Conservation (phyloP, 768 basidiomycete genomes). For the Leccinum subgranulosum region DNA sequence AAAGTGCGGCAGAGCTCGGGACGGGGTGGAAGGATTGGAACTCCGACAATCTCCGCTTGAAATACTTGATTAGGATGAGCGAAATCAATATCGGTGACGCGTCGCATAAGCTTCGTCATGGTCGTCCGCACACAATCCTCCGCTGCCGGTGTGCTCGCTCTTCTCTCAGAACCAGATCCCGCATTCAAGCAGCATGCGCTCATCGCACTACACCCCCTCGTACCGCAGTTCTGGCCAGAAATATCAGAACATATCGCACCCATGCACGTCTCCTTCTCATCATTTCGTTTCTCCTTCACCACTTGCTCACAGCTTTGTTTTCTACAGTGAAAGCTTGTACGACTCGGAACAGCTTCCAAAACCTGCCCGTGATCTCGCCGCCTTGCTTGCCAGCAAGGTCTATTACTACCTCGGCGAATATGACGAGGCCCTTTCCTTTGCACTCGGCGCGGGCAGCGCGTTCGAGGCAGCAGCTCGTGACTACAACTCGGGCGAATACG, state of each 20-base stretch:
- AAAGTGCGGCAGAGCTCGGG: conserved; percentile 29
- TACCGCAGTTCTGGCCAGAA: conserved; percentile 97
- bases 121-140: conserved; percentile 74
- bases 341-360: conserved; percentile 76
- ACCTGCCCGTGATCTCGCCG: conserved; percentile 76
- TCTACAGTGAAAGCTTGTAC: conserved; percentile 79
- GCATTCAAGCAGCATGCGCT: conserved; percentile 92
- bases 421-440: conserved; percentile 94
- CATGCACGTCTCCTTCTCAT: conserved; percentile 57
- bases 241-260: conserved; percentile 90
- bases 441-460: conserved; percentile 83
- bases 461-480: conserved; percentile 73
- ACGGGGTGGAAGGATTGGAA: conserved; percentile 3
- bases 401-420: conserved; percentile 97
- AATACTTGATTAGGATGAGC: conserved; percentile 11
- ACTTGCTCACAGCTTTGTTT: conserved; percentile 6
- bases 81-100: conserved; percentile 38
- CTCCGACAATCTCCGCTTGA: conserved; percentile 32
- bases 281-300: conserved; percentile 1
- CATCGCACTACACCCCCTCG: conserved; percentile 73
- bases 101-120: conserved; percentile 40
- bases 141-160: conserved; percentile 85
- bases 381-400: conserved; percentile 94
- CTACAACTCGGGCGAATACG: conserved; percentile 75
- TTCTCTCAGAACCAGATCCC: conserved; percentile 85